Evolutionary conservation across 176 grass and related monocot genomes (phyloP).

Genomic region (Tuctoria greenei): DNA sequence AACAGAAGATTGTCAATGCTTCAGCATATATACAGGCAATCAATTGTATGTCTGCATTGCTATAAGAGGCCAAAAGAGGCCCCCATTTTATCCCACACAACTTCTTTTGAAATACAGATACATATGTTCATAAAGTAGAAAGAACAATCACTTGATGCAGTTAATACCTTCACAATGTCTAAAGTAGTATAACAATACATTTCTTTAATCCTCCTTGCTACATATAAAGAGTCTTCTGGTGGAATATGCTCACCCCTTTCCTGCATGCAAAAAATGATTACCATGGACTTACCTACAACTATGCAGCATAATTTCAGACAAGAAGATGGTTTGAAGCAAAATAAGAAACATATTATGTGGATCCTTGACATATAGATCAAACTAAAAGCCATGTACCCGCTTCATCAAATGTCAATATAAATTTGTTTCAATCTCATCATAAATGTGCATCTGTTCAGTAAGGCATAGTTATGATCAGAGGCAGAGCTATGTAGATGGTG

Average conservation of each 20-base stretch:
- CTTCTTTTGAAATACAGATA: background rate
- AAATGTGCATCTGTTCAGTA: conserved; percentile 5
- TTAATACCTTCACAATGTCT: conserved; percentile 95
- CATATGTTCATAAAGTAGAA: background rate
- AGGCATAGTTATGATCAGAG: background rate
- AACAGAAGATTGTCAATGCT: background rate
- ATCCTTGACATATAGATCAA: background rate
- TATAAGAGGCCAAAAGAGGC: background rate
- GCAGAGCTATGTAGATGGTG: no score
- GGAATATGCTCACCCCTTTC: conserved; percentile 98
- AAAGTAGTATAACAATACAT: conserved; percentile 92
- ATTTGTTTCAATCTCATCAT: conserved; percentile 11
- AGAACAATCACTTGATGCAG: background rate
- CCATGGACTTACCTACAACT: background rate
- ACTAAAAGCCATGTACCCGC: background rate
- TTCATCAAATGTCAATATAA: conserved; percentile 12
- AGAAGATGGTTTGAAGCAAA: conserved; percentile 15
- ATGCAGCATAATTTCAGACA: background rate
- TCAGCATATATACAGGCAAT: background rate
- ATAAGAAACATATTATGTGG: conserved; percentile 3
- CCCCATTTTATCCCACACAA: background rate
- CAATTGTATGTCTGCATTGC: background rate
- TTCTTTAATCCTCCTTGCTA: conserved; percentile 90
- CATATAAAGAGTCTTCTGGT: conserved; percentile 88
- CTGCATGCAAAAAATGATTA: conserved; percentile 45